Conservation (phyloP, 805 yeast species). For the Sungouiozyma intestinalis region DNA sequence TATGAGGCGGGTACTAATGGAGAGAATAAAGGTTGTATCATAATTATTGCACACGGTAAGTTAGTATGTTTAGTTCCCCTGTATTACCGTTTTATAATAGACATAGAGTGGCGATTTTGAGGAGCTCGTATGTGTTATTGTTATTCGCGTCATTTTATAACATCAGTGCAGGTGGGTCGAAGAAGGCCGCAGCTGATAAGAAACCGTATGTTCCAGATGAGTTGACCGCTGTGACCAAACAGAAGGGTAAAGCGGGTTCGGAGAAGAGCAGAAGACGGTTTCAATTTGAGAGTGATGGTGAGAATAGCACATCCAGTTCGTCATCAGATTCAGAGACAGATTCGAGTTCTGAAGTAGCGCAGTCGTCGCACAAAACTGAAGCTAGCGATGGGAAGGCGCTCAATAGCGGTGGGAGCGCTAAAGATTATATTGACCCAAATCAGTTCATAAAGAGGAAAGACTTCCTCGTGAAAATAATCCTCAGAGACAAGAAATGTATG, state of each 20-base stretch:
- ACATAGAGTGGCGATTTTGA: slow-evolving; percentile 20
- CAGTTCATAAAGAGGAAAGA: slow-evolving; percentile 5
- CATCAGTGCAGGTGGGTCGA: slow-evolving; percentile 6
- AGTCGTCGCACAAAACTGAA: slow-evolving; percentile 2
- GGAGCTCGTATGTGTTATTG: slow-evolving; percentile 21
- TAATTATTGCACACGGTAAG: neutral
- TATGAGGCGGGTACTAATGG: too few relatives aligned
- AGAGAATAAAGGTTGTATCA: too few relatives aligned
- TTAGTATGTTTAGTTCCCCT: slow-evolving; percentile 1
- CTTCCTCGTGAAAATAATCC: slow-evolving; percentile 19
- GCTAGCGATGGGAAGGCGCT: slow-evolving; percentile 4
- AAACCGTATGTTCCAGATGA: neutral
- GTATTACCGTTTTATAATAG: slow-evolving; percentile 15
- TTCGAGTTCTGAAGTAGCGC: slow-evolving; percentile 3
- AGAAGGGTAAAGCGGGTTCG: slow-evolving; percentile 5
- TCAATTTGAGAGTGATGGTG: neutral
- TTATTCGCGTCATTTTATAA: slow-evolving; percentile 17
- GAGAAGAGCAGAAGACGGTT: slow-evolving; percentile 1
- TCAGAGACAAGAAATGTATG: slow-evolving; percentile 23
- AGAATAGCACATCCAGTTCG: neutral
- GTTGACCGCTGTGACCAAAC: neutral
- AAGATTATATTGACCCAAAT: neutral
- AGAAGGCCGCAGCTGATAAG: slow-evolving; percentile 5
- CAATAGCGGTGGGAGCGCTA: neutral
- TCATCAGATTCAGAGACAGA: slow-evolving; percentile 1